phyloP scores from a whole-genome alignment of 83 land plant species.

The Thuja plicata region DNA sequence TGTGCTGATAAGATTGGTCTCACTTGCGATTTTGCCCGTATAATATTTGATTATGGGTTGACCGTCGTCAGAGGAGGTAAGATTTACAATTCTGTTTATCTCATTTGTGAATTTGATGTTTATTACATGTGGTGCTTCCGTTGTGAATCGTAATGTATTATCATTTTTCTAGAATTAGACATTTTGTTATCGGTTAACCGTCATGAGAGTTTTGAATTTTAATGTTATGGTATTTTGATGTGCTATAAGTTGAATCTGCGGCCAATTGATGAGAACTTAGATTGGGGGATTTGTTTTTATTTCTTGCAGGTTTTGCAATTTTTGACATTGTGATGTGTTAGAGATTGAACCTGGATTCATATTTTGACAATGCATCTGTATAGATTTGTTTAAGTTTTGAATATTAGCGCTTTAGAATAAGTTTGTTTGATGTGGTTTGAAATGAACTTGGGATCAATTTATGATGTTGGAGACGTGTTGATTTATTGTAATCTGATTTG shows the following conservation, averaged over 20 bases:
- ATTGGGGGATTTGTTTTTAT: neutral
- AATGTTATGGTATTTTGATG: neutral
- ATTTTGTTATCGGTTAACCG: neutral
- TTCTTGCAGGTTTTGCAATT: neutral
- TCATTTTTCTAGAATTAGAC: neutral
- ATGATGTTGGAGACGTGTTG: neutral
- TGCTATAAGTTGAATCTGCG: neutral
- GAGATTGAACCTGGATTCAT: neutral
- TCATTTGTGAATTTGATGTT: neutral
- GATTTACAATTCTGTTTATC: neutral
- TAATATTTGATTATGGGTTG: conserved; percentile 71
- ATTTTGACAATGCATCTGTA: neutral
- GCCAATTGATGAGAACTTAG: neutral
- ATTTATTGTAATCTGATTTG: neutral
- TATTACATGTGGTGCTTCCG: neutral
- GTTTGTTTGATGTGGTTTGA: neutral
- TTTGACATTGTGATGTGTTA: neutral
- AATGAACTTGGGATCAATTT: neutral
- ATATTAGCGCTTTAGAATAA: neutral
- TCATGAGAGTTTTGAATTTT: neutral
- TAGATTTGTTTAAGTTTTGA: neutral
- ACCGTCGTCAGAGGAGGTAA: conserved; percentile 65
- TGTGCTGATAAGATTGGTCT: conserved; percentile 80
- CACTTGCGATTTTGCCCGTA: conserved; percentile 64
- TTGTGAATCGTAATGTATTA: neutral